Conservation (phyloP, 140 eudicot species). For the Flaveria floridana region DNA sequence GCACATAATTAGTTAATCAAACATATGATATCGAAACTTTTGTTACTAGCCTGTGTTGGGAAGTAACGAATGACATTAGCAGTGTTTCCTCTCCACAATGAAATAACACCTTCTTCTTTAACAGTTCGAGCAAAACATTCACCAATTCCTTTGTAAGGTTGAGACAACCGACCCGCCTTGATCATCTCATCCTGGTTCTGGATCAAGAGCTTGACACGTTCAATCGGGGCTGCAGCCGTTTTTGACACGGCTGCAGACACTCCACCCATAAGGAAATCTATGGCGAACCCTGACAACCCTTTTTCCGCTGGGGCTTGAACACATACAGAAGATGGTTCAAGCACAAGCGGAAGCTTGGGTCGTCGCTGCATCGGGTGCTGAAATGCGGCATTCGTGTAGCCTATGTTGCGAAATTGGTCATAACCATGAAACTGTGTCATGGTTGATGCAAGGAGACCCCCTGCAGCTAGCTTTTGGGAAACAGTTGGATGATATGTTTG, state of each 20-base stretch:
- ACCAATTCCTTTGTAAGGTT: constrained; percentile 57
- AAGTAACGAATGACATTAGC: constrained; percentile 69
- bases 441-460: constrained; percentile 31
- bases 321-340: constrained; percentile 38
- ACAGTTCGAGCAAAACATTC: constrained; percentile 56
- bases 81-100: constrained; percentile 69
- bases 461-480: constrained; percentile 34
- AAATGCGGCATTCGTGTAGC: constrained; percentile 46
- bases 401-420: constrained; percentile 37
- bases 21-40: neutral
- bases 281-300: constrained; percentile 52
- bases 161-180: constrained; percentile 49
- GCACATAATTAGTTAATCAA: no score
- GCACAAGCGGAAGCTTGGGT: constrained; percentile 38
- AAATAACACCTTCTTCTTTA: constrained; percentile 49
- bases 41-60: constrained; percentile 59
- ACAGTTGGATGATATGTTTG: constrained; percentile 38
- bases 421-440: constrained; percentile 21
- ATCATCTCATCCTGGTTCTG: constrained; percentile 67
- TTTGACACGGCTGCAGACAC: constrained; percentile 67
- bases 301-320: constrained; percentile 63
- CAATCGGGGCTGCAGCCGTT: constrained; percentile 60
- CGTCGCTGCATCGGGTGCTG: constrained; percentile 34
- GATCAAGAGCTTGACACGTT: constrained; percentile 49
- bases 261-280: constrained; percentile 66